Evolutionary conservation across 306 rosid species (phyloP).

Genomic region (Sicyos baderoa): DNA sequence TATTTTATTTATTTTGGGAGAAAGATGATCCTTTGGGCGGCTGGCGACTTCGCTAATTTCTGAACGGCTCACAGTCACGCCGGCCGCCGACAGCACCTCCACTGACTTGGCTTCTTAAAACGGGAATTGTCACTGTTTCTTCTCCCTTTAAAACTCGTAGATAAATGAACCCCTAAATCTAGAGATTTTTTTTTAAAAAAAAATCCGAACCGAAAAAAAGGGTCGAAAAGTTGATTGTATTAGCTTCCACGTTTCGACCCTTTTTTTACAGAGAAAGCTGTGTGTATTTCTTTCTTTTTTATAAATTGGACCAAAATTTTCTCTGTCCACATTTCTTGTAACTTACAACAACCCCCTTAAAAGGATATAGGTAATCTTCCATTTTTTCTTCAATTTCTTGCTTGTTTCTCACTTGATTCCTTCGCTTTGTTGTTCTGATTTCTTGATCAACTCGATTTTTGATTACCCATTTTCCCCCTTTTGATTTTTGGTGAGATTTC

Average conservation of each 20-base stretch:
- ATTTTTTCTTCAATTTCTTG: slow-evolving; percentile 3
- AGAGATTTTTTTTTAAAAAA: not conserved
- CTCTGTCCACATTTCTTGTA: slow-evolving; percentile 60
- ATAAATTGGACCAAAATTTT: slow-evolving; percentile 11
- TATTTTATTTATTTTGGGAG: not conserved
- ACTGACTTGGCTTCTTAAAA: slow-evolving; percentile 3
- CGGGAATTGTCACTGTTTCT: no score
- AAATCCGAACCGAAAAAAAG: not conserved
- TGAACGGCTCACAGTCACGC: not conserved
- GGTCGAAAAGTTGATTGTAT: slow-evolving; percentile 8
- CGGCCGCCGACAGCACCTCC: not conserved
- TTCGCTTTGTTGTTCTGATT: not conserved
- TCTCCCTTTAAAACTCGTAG: not conserved
- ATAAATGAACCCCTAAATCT: not conserved
- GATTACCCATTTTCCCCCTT: not conserved
- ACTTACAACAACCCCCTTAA: slow-evolving; percentile 23
- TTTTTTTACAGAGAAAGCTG: slow-evolving; percentile 13
- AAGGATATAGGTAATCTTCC: slow-evolving; percentile 1
- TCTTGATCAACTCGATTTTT: not conserved
- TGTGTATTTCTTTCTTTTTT: no score
- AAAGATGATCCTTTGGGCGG: no score
- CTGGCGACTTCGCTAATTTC: not conserved
- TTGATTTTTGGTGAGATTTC: slow-evolving; percentile 10
- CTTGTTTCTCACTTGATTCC: not conserved
- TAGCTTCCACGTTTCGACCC: slow-evolving; percentile 14